Percentiles rank a stretch among this genome's conserved stretches.
These are phyloP conservation scores for Aureobasidium vineae DNA, from an alignment of 2,329 filamentous ascomycete genomes.

Conservation along the genomic window DNA sequence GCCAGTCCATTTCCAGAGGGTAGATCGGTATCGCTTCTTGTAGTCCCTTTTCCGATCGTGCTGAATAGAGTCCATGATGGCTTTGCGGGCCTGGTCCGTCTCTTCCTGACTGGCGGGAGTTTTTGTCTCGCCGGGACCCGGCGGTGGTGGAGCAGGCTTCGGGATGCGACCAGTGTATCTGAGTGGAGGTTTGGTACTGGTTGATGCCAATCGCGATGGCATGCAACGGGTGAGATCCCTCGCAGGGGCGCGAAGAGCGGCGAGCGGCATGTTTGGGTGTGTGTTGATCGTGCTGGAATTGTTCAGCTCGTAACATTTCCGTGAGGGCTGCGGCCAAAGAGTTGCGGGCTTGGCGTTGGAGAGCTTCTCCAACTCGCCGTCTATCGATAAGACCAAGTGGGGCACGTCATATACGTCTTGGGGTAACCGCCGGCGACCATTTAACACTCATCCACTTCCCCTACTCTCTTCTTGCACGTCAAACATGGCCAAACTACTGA, in stretches of 20 bases:
- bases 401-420: background rate
- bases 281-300: background rate
- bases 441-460: background rate
- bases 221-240: background rate
- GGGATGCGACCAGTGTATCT: constrained; percentile 22
- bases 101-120: background rate
- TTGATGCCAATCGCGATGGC: constrained; percentile 7
- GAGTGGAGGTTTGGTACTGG: background rate
- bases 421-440: background rate
- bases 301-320: background rate
- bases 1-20: background rate
- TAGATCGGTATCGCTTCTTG: background rate
- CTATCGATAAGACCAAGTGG: constrained; percentile 5
- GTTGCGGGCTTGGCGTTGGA: background rate
- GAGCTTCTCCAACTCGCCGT: background rate
- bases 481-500: constrained; percentile 60
- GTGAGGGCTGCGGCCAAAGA: background rate
- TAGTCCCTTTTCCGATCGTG: background rate
- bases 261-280: background rate
- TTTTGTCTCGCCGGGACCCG: constrained; percentile 10
- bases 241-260: background rate
- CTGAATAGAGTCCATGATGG: background rate
- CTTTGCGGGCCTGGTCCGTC: background rate
- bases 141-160: background rate
- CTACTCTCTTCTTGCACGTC: background rate